These are phyloP conservation scores for Sphaceloma murrayae DNA, from an alignment of 2,329 filamentous ascomycete species.

Conservation along the genomic window DNA sequence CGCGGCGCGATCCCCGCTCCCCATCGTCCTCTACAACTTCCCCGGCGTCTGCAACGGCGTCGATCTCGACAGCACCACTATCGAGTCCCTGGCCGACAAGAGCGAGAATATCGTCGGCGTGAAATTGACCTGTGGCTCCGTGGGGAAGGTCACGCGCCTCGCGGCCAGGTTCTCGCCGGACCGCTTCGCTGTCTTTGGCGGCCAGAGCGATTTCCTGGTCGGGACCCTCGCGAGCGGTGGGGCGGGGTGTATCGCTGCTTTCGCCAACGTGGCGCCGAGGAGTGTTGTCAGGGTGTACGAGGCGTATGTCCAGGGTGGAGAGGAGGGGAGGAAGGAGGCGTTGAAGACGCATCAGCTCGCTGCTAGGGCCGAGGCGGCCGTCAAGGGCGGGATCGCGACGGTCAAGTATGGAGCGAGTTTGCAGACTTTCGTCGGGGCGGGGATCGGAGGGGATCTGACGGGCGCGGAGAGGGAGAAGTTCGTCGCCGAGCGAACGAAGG, in stretches of 20 bases:
- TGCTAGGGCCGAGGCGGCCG: constrained; percentile 55
- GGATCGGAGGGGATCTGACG: constrained; percentile 1
- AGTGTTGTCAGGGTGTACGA: constrained; percentile 50
- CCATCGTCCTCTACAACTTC: constrained; percentile 63
- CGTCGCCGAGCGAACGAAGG: constrained; percentile 1
- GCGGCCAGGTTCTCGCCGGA: constrained; percentile 43
- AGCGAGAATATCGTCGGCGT: constrained; percentile 52
- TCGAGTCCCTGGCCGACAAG: constrained; percentile 44
- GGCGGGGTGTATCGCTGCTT: constrained; percentile 44
- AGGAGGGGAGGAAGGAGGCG: constrained; percentile 51
- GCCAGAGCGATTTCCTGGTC: constrained; percentile 58
- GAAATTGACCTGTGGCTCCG: constrained; percentile 55
- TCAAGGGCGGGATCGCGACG: constrained; percentile 56
- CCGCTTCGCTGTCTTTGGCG: constrained; percentile 55
- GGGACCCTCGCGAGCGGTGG: constrained; percentile 40
- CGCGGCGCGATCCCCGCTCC: constrained; percentile 50
- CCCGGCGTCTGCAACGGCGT: constrained; percentile 58
- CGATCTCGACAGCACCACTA: constrained; percentile 56
- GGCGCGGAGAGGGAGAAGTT: constrained; percentile 4
- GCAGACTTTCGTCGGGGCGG: constrained; percentile 3
- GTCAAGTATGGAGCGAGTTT: constrained; percentile 55
- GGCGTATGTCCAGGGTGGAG: constrained; percentile 49
- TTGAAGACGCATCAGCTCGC: constrained; percentile 51
- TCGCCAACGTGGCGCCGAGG: constrained; percentile 48
- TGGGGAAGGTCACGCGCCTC: constrained; percentile 51